phyloP scores from a whole-genome alignment of 768 basidiomycete species.

The Candolleomyces eurysporus region DNA sequence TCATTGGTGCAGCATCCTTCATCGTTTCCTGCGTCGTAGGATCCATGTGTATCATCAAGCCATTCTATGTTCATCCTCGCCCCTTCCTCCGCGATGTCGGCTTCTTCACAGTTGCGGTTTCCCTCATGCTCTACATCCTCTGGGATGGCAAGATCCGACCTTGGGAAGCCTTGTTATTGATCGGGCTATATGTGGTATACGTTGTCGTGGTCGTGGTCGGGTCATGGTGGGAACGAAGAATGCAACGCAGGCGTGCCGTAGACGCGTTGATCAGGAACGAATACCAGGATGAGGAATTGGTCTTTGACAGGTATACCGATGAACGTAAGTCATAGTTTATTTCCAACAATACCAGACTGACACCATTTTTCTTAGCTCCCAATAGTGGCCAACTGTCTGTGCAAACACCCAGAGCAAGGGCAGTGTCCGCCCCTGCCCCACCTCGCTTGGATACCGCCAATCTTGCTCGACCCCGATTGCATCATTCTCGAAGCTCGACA shows the following conservation, averaged over 20 bases:
- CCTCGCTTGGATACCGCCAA: slow-evolving; percentile 36
- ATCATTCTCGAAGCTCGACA: slow-evolving; percentile 34
- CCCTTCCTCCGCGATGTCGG: slow-evolving; percentile 93
- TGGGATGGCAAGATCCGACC: slow-evolving; percentile 68
- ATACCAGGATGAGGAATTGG: slow-evolving; percentile 45
- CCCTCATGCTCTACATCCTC: slow-evolving; percentile 73
- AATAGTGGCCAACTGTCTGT: slow-evolving; percentile 24
- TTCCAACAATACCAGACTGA: background rate
- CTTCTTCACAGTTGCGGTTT: slow-evolving; percentile 86
- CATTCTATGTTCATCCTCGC: slow-evolving; percentile 77
- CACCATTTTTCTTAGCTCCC: slow-evolving; percentile 10
- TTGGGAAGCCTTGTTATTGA: slow-evolving; percentile 73
- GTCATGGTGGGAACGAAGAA: slow-evolving; percentile 71
- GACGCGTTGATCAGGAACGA: slow-evolving; percentile 60
- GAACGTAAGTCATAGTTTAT: slow-evolving; percentile 42
- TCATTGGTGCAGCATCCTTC: slow-evolving; percentile 93
- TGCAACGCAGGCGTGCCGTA: slow-evolving; percentile 41
- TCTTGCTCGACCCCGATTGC: slow-evolving; percentile 34
- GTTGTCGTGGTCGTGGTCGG: slow-evolving; percentile 72
- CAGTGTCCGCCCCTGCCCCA: slow-evolving; percentile 35
- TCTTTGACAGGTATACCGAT: slow-evolving; percentile 55
- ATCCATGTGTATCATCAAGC: slow-evolving; percentile 96
- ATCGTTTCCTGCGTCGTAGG: slow-evolving; percentile 96
- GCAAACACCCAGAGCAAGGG: slow-evolving; percentile 38
- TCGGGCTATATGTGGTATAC: slow-evolving; percentile 75